Percentiles rank a stretch among this genome's conserved stretches.
These are phyloP conservation scores for Aspergillus carbonarius DNA, from an alignment of 2,329 filamentous ascomycete genomes.

Conservation along the genomic window DNA sequence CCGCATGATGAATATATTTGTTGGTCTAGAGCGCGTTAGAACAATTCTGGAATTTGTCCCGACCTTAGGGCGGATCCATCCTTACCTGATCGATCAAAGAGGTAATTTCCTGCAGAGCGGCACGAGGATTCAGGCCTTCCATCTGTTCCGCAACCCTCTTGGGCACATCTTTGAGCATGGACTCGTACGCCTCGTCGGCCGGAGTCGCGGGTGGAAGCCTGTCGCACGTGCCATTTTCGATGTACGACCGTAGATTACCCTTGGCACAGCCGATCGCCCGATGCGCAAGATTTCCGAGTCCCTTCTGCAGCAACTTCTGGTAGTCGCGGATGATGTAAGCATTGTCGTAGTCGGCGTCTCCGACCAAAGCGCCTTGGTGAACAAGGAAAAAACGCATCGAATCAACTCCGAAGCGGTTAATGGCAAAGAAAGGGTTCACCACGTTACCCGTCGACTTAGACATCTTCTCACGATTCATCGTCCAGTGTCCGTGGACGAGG, in stretches of 20 bases:
- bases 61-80: slow-evolving; percentile 4
- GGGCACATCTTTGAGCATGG: slow-evolving; percentile 44
- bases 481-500: slow-evolving; percentile 93
- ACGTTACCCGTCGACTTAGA: slow-evolving; percentile 94
- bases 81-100: slow-evolving; percentile 59
- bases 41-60: background rate
- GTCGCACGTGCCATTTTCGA: slow-evolving; percentile 44
- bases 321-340: slow-evolving; percentile 71
- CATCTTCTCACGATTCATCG: slow-evolving; percentile 89
- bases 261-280: slow-evolving; percentile 67
- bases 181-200: slow-evolving; percentile 37
- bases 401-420: slow-evolving; percentile 85
- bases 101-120: slow-evolving; percentile 66
- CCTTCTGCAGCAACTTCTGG: slow-evolving; percentile 72
- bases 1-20: slow-evolving; percentile 61
- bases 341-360: slow-evolving; percentile 87
- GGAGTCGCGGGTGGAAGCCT: slow-evolving; percentile 29
- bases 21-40: slow-evolving; percentile 55
- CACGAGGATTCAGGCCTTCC: slow-evolving; percentile 62
- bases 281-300: slow-evolving; percentile 76
- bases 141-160: slow-evolving; percentile 55
- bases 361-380: slow-evolving; percentile 70
- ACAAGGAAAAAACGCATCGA: slow-evolving; percentile 86
- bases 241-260: slow-evolving; percentile 66
- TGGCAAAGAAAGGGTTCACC: slow-evolving; percentile 88